Evolutionary conservation across 176 grass and related monocot genomes (phyloP).

Genomic region (Eragrostis curvula): DNA sequence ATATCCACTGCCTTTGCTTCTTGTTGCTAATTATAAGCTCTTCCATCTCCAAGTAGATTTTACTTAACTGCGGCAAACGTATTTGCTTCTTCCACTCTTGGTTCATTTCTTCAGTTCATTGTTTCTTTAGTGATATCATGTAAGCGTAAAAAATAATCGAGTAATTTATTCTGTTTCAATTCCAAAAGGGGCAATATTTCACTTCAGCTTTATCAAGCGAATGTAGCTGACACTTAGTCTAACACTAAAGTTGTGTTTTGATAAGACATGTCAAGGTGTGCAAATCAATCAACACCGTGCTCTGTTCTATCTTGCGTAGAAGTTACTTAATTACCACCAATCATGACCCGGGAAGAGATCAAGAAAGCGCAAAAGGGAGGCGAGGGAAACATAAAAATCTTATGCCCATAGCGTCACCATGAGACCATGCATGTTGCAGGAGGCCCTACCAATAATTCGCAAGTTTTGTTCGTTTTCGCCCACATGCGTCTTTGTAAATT

Average conservation of each 20-base stretch:
- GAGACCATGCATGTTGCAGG: conserved; percentile 4
- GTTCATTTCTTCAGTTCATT: background rate
- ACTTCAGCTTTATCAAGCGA: conserved; percentile 20
- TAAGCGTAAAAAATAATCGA: background rate
- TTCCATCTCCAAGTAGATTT: background rate
- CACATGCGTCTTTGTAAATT: conserved; percentile 14
- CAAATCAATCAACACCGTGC: background rate
- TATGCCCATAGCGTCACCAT: background rate
- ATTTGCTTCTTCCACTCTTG: background rate
- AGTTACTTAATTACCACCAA: conserved; percentile 17
- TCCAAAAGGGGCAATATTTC: background rate
- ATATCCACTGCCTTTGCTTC: background rate
- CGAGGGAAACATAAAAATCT: conserved; percentile 4
- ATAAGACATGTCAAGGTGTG: conserved; percentile 6
- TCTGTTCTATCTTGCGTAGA: conserved; percentile 4
- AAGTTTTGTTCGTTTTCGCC: conserved; percentile 18
- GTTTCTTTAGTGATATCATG: background rate
- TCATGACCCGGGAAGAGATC: background rate
- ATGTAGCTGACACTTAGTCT: conserved; percentile 10
- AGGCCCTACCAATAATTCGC: conserved; percentile 43
- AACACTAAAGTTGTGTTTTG: background rate
- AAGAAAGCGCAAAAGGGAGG: background rate
- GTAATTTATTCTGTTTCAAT: background rate
- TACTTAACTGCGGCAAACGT: background rate
- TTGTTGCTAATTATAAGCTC: background rate